Conservation (phyloP, 768 basidiomycete genomes). For the Collybia nuda region DNA sequence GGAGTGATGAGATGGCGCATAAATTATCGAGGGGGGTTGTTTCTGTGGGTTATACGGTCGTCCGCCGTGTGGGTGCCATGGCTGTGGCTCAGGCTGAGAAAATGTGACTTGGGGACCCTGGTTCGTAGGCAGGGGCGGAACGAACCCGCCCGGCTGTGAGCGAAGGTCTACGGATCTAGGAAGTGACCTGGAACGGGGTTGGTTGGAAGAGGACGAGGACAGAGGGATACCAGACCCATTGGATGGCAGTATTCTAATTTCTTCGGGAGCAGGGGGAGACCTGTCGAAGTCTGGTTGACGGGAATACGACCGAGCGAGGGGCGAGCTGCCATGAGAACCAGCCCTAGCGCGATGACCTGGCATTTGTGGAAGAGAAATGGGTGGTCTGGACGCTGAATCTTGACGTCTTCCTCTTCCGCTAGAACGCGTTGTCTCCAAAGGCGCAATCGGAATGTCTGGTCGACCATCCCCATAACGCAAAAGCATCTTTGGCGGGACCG, state of each 20-base stretch:
- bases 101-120: slow-evolving; percentile 1
- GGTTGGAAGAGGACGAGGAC: slow-evolving; percentile 29
- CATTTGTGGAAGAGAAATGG: slow-evolving; percentile 25
- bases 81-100: slow-evolving; percentile 18
- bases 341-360: slow-evolving; percentile 37
- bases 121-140: slow-evolving; percentile 7
- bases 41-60: slow-evolving; percentile 30
- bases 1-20: slow-evolving; percentile 49
- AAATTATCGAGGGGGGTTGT: slow-evolving; percentile 56
- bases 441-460: slow-evolving; percentile 63
- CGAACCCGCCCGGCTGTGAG: slow-evolving; percentile 15
- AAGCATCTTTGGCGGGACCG: slow-evolving; percentile 71
- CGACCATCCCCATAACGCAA: slow-evolving; percentile 66
- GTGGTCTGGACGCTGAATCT: slow-evolving; percentile 23
- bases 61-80: slow-evolving; percentile 32
- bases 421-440: slow-evolving; percentile 22
- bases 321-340: slow-evolving; percentile 33
- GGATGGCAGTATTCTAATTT: slow-evolving; percentile 64
- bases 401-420: slow-evolving; percentile 21
- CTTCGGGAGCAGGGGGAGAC: slow-evolving; percentile 46
- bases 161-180: slow-evolving; percentile 36
- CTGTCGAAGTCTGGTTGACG: slow-evolving; percentile 16
- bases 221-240: slow-evolving; percentile 34
- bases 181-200: slow-evolving; percentile 46
- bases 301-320: slow-evolving; percentile 22